Base-by-base conservation (phyloP, 257 asterid species). In the Solanum pimpinellifolium region DNA sequence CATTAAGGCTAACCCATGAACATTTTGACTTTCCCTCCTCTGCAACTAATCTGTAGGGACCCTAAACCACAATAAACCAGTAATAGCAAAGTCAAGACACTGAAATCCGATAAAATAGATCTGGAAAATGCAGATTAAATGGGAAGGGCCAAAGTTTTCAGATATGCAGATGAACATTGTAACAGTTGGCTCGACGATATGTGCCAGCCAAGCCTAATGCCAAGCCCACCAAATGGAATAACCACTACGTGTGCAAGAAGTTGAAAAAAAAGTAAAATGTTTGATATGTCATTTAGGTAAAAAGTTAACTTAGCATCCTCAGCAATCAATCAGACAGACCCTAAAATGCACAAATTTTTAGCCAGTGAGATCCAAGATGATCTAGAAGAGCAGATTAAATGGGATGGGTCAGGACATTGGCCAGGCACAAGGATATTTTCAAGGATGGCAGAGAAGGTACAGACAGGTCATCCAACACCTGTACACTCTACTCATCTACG, bases 21-120 rank as follows among this genome's bases (percentile, higher is more conserved):
- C 98, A 94, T 89, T 94, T 95, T 27, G 99, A 94, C 89, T 94
- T 97, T 23, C 99, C 99, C 93, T 95, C 98, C 90, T 97, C 99
- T 0, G 98, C 99, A 84, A 97, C 99, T 93, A 95, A 91, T 89
- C 99, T 94, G 93, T 94, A 97, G 76, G 99, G 99, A 86, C 97
- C 99, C 99, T 97, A 90, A 86, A 89, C 44, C 81, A 81, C 76
- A 88, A 89, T 84, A 86, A 86, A 88, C 72, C 89, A 93, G 47
- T 88, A 46, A 88, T 11, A 49, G 69, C 11, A 80, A 46, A 3
- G 44, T 80, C 85, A 80, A 80, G 44, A 47, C 68, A 80, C 29
- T 47, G 68, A 81, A 49, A 29, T 29, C 27, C 29, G 18, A 49
- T 81, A 49, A 81, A 18, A 49, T 49, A 49, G 68, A 31, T 81